Percentiles rank a stretch among this genome's conserved stretches.
Conservation (phyloP, 352 stramenopile species). For the Globisporangium emineosum region DNA sequence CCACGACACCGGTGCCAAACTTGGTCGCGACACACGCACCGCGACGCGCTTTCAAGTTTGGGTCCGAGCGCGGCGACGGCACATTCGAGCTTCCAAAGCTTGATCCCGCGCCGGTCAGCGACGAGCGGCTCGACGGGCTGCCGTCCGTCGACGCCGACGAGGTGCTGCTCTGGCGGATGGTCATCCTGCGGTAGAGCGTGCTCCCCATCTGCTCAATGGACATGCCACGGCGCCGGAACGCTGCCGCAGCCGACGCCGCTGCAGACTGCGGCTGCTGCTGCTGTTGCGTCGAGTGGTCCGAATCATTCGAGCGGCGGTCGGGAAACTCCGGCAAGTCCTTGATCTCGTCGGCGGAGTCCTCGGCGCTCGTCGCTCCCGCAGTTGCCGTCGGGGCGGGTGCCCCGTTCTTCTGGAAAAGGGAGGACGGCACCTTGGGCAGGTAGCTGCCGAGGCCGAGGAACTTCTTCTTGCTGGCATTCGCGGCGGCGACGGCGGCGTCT, state of each 20-base stretch:
- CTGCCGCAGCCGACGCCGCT: slow-evolving; percentile 24
- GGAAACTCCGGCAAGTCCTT: slow-evolving; percentile 44
- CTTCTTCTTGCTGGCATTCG: slow-evolving; percentile 35
- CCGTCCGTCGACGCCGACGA: slow-evolving; percentile 21
- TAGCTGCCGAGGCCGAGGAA: slow-evolving; percentile 47
- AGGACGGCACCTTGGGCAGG: slow-evolving; percentile 56
- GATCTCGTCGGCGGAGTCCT: slow-evolving; percentile 29
- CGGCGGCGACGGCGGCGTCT: slow-evolving; percentile 4
- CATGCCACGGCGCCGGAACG: slow-evolving; percentile 41
- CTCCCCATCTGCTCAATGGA: slow-evolving; percentile 52
- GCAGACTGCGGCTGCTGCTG: slow-evolving; percentile 25
- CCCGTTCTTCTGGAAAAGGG: slow-evolving; percentile 38
- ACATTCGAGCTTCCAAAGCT: slow-evolving; percentile 14
- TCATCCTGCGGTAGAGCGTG: slow-evolving; percentile 54
- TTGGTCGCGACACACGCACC: slow-evolving; percentile 70
- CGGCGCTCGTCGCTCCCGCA: neutral
- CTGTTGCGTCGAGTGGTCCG: slow-evolving; percentile 5
- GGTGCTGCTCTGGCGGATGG: slow-evolving; percentile 39
- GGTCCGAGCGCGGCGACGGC: slow-evolving; percentile 30
- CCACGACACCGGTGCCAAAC: slow-evolving; percentile 71
- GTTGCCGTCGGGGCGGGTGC: neutral
- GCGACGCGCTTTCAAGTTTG: slow-evolving; percentile 40
- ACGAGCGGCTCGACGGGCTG: slow-evolving; percentile 17
- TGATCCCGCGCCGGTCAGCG: slow-evolving; percentile 22
- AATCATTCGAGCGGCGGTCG: slow-evolving; percentile 10